Evolutionary conservation across 169 alveolate species (phyloP).

Genomic region (Eimeria tenella): DNA sequence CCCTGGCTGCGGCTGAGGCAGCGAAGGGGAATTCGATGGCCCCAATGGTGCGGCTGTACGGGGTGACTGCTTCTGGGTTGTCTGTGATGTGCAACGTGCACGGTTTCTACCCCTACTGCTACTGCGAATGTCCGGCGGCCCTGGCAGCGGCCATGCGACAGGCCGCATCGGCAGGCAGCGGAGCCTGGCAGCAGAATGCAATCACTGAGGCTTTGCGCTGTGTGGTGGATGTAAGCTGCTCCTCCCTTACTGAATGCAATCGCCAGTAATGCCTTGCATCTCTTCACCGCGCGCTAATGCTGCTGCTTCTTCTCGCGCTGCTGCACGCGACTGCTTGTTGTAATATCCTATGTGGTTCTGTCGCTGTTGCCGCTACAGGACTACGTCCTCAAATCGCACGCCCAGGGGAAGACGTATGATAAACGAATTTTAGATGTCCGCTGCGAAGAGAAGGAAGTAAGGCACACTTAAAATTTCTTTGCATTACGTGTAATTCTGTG

Average conservation of each 20-base stretch:
- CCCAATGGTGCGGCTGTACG: conserved; percentile 83
- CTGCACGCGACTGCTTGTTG: not conserved
- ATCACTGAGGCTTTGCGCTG: conserved; percentile 9
- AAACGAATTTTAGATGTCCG: conserved; percentile 32
- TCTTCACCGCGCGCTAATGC: not conserved
- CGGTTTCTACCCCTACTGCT: conserved; percentile 84
- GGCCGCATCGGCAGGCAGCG: not conserved
- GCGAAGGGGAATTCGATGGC: conserved; percentile 59
- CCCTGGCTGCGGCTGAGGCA: conserved; percentile 55
- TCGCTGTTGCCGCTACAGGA: not conserved
- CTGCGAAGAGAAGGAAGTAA: conserved; percentile 37
- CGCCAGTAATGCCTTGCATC: not conserved
- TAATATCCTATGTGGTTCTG: not conserved
- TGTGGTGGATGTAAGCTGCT: not conserved
- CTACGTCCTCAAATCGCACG: conserved; percentile 12
- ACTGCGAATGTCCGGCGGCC: conserved; percentile 57
- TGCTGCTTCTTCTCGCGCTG: not conserved
- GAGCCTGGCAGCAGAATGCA: conserved; percentile 37
- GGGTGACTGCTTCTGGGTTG: conserved; percentile 83
- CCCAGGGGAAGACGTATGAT: conserved; percentile 17
- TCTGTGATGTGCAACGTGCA: conserved; percentile 82
- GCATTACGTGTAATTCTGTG: too few relatives aligned
- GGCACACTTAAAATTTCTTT: not conserved
- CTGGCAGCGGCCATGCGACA: conserved; percentile 48
- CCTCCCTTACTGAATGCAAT: not conserved